Conservation (phyloP, 192 early-diverging fungal species). For the Anaeromyces robustus region DNA sequence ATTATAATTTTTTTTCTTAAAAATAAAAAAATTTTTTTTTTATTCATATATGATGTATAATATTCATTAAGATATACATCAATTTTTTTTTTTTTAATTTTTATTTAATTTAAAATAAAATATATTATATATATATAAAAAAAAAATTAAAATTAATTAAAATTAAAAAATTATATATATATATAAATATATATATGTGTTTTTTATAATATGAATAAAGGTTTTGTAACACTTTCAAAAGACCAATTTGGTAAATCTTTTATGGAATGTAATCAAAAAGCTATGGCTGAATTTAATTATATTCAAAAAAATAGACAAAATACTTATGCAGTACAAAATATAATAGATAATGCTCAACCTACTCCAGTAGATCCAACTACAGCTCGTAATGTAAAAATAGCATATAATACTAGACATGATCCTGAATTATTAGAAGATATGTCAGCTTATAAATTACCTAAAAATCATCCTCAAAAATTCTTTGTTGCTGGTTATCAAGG, state of each 20-base stretch:
- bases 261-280: not conserved
- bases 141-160: too few relatives aligned
- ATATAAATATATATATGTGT: too few relatives aligned
- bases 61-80: too few relatives aligned
- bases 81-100: too few relatives aligned
- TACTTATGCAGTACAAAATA: not conserved
- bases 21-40: too few relatives aligned
- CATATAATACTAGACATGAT: not conserved
- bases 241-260: not conserved
- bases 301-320: not conserved
- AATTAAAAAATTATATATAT: too few relatives aligned
- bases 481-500: conserved; percentile 40
- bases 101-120: too few relatives aligned
- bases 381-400: not conserved
- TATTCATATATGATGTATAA: too few relatives aligned
- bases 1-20: too few relatives aligned
- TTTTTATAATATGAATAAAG: not conserved
- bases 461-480: conserved; percentile 28
- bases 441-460: conserved; percentile 23
- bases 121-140: too few relatives aligned
- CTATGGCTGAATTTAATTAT: not conserved
- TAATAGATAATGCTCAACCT: not conserved
- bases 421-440: not conserved
- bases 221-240: not conserved
- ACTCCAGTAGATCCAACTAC: not conserved